Evolutionary conservation across 176 grass and related monocot genomes (phyloP).

Genomic region (Carex kokanica): DNA sequence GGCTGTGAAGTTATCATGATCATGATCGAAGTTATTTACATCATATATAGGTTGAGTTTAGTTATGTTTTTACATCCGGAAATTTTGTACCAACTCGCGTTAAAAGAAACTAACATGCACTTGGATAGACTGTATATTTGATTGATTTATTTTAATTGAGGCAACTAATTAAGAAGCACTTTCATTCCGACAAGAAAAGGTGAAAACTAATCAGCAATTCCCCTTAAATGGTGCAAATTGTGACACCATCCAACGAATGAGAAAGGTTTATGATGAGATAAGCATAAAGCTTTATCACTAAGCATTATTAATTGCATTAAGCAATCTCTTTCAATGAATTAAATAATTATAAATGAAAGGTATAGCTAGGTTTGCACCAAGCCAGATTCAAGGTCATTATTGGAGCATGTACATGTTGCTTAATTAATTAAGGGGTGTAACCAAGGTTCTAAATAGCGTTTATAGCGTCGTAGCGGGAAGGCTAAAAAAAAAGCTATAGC

Average conservation of each 20-base stretch:
- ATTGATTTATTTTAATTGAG: neutral
- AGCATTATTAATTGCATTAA: neutral
- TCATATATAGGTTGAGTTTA: neutral
- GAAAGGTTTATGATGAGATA: conserved; percentile 1
- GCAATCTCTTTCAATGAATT: neutral
- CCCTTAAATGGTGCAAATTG: neutral
- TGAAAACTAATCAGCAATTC: neutral
- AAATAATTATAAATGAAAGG: neutral
- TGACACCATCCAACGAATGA: neutral
- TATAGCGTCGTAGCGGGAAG: no score
- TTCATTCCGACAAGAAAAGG: conserved; percentile 10
- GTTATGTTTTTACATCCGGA: neutral
- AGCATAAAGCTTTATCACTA: neutral
- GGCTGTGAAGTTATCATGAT: no score
- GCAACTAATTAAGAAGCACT: neutral
- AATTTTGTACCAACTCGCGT: neutral
- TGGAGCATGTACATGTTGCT: neutral
- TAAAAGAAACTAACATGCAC: conserved; percentile 9
- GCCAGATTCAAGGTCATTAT: neutral
- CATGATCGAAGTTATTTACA: neutral
- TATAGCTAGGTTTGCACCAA: neutral
- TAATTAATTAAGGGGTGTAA: neutral
- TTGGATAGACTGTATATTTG: no score
- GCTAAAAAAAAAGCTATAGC: no score
- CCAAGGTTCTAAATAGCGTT: no score